Conservation (phyloP, 2,329 filamentous ascomycete genomes). For the Pleoardoris graminearum region DNA sequence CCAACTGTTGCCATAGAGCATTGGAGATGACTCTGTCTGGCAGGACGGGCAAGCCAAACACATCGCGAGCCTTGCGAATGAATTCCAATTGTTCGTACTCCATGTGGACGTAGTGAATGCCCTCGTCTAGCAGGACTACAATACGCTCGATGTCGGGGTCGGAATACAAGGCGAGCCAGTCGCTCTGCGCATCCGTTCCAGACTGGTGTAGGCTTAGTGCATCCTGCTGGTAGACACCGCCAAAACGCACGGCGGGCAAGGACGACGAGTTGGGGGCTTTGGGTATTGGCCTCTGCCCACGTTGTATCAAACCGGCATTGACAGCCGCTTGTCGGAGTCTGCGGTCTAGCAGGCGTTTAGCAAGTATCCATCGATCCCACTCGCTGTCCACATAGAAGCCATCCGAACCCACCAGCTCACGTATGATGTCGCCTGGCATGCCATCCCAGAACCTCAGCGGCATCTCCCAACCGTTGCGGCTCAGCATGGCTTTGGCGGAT, state of each 20-base stretch:
- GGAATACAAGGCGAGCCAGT: conserved; percentile 58
- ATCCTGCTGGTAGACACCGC: conserved; percentile 56
- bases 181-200: conserved; percentile 51
- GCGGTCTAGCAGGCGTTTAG: conserved; percentile 58
- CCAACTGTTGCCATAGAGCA: conserved; percentile 62
- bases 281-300: conserved; percentile 47
- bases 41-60: conserved; percentile 58
- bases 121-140: conserved; percentile 60
- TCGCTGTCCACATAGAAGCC: conserved; percentile 62
- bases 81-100: conserved; percentile 62
- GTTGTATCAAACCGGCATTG: conserved; percentile 53
- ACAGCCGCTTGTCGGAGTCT: conserved; percentile 53
- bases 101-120: conserved; percentile 63
- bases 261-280: conserved; percentile 54
- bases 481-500: conserved; percentile 62
- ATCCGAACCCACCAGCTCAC: conserved; percentile 62
- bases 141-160: conserved; percentile 59
- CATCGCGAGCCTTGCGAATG: conserved; percentile 56
- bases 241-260: conserved; percentile 58
- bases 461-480: conserved; percentile 62
- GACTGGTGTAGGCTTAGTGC: conserved; percentile 40
- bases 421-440: conserved; percentile 60
- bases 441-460: conserved; percentile 58
- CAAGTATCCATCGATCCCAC: conserved; percentile 61
- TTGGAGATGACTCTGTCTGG: conserved; percentile 59